phyloP scores from a whole-genome alignment of 2,329 filamentous ascomycete species.

The Cladosporium sp. region DNA sequence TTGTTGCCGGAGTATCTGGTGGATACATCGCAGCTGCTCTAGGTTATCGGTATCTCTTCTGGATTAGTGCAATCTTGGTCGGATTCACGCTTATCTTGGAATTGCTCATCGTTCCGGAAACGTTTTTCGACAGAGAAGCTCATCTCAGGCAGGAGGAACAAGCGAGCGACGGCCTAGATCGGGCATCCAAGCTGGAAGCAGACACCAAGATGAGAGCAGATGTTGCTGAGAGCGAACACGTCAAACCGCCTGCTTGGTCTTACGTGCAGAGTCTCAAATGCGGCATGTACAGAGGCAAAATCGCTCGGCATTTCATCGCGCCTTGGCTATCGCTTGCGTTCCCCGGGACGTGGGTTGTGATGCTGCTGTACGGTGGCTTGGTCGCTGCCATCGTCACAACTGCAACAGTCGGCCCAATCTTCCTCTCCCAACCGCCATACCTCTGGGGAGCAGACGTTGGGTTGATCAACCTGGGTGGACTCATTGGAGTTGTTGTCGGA shows the following conservation, averaged over 20 bases:
- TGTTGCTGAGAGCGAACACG: constrained; percentile 2
- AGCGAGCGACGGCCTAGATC: constrained; percentile 12
- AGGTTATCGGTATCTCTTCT: constrained; percentile 38
- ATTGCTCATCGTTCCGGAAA: constrained; percentile 38
- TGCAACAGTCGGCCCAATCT: constrained; percentile 33
- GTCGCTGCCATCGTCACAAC: constrained; percentile 38
- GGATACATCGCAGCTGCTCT: constrained; percentile 36
- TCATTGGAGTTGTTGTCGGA: constrained; percentile 35
- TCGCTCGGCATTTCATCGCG: constrained; percentile 32
- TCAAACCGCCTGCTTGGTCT: constrained; percentile 13
- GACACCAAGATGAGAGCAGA: constrained; percentile 21
- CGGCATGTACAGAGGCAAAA: constrained; percentile 32
- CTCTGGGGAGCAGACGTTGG: constrained; percentile 38
- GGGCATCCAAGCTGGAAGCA: constrained; percentile 20
- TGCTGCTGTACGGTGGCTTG: constrained; percentile 39
- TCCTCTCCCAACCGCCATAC: constrained; percentile 37
- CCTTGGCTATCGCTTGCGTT: constrained; percentile 36
- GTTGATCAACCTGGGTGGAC: constrained; percentile 35
- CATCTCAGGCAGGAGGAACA: constrained; percentile 19
- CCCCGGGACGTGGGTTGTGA: constrained; percentile 40
- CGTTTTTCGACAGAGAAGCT: constrained; percentile 34
- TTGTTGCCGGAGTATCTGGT: constrained; percentile 34
- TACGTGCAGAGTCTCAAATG: constrained; percentile 32
- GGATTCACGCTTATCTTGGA: constrained; percentile 30
- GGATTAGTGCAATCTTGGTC: constrained; percentile 36